Evolutionary conservation across 2,329 filamentous ascomycete genomes (phyloP).

Genomic region (Lachnellula hyalina): DNA sequence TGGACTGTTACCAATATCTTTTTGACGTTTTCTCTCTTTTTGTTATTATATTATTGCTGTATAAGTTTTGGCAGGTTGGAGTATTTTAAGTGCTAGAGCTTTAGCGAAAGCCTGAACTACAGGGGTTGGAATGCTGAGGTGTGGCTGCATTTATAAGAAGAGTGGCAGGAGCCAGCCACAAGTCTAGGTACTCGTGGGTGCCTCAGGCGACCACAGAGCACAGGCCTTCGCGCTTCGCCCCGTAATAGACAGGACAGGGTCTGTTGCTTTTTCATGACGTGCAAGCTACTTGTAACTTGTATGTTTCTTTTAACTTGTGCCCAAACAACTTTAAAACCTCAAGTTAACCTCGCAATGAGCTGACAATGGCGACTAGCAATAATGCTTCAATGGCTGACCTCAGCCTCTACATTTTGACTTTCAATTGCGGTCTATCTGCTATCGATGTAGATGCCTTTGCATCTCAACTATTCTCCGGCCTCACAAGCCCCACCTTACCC

Average conservation of each 20-base stretch:
- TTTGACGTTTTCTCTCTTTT: neutral
- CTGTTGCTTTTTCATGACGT: neutral
- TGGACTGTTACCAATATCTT: too few relatives aligned
- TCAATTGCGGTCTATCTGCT: constrained; percentile 75
- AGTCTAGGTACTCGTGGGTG: neutral
- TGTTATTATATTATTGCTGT: neutral
- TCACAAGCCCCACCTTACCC: constrained; percentile 52
- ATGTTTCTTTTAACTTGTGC: neutral
- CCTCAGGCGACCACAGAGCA: neutral
- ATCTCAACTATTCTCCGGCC: constrained; percentile 58
- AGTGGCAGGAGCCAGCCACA: too few relatives aligned
- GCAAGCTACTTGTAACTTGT: neutral
- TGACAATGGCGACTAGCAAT: constrained; percentile 6
- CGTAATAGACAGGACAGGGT: too few relatives aligned
- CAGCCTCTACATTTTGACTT: constrained; percentile 75
- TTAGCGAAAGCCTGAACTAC: too few relatives aligned
- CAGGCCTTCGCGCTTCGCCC: neutral
- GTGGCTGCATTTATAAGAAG: too few relatives aligned
- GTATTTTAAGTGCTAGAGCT: too few relatives aligned
- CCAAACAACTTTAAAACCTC: neutral
- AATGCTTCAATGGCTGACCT: constrained; percentile 43
- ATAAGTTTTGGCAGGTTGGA: too few relatives aligned
- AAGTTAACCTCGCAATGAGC: neutral
- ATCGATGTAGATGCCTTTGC: constrained; percentile 69
- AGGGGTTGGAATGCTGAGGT: too few relatives aligned